Base-by-base conservation (phyloP, 2,329 filamentous ascomycete species). In the Tolypocladium capitatum region DNA sequence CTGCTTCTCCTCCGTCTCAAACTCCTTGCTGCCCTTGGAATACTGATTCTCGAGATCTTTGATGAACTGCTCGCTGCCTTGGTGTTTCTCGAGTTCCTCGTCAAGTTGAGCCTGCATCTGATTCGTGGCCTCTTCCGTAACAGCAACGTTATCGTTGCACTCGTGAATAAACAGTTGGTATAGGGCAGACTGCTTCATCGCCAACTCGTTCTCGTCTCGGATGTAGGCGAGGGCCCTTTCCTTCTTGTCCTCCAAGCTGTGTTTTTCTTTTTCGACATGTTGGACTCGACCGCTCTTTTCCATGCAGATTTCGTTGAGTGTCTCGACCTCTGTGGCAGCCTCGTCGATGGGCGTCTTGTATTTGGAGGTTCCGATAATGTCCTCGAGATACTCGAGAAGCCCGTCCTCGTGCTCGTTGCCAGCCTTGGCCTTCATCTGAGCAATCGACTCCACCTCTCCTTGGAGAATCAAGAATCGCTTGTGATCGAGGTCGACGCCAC, bases 351-450 rank as follows among this genome's bases (percentile, higher is more conserved):
- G 91, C 0, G 85, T 79, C 69, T 98, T 98, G 71, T 98, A 98
- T 63, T 95, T 96, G 6, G 92, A 97, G 0, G 92, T 98, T 52
- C 94, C 92, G 57, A 98, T 97, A 52, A 98, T 98, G 60, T 98
- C 92, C 64, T 98, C 92, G 0, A 98, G 78, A 54, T 98, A 98
- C 64, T 98, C 92, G 18, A 98, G 74, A 4, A 98, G 76, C 13
- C 92, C 92, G 59, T 98, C 92, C 51, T 98, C 92, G 60, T 97
- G 91, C 63, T 98, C 92, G 57, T 87, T 91, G 38, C 78, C 83
- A 4, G 94, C 92, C 65, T 98, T 98, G 18, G 94, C 76, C 67
- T 98, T 98, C 92, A 98, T 98, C 67, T 97, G 92, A 7, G 92
- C 91, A 61, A 98, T 98, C 0, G 91, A 96, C 65, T 98, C 92